These are phyloP conservation scores for Raffaelea deltoideospora DNA, from an alignment of 2,329 filamentous ascomycete species.

Conservation along the genomic window DNA sequence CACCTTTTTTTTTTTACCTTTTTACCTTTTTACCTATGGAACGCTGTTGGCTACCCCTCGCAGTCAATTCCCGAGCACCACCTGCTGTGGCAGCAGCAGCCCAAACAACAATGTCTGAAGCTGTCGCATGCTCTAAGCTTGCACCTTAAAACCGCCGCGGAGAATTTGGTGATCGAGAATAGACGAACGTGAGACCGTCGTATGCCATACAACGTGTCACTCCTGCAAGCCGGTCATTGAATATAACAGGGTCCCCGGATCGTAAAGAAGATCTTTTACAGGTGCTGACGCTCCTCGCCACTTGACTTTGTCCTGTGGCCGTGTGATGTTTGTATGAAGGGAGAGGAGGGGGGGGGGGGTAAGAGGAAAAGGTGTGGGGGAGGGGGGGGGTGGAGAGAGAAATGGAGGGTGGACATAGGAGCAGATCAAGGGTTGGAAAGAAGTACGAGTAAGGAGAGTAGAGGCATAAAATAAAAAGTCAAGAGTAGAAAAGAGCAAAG, in stretches of 20 bases:
- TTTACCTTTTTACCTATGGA: too few relatives aligned
- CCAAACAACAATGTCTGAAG: too few relatives aligned
- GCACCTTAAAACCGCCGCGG: conserved; percentile 11
- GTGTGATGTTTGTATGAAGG: not conserved
- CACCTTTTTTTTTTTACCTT: too few relatives aligned
- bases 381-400: not conserved
- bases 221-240: conserved; percentile 4
- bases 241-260: conserved; percentile 6
- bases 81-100: too few relatives aligned
- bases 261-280: conserved; percentile 2
- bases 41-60: too few relatives aligned
- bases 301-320: not conserved
- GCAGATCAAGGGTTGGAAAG: too few relatives aligned
- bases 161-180: conserved; percentile 11
- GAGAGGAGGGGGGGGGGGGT: not conserved
- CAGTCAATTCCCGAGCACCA: too few relatives aligned
- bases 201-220: conserved; percentile 6
- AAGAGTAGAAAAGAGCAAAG: too few relatives aligned
- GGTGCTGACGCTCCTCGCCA: not conserved
- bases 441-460: too few relatives aligned
- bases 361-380: too few relatives aligned
- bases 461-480: too few relatives aligned
- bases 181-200: conserved; percentile 9
- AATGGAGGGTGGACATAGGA: too few relatives aligned
- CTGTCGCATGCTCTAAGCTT: conserved; percentile 5